Percentiles rank a stretch among this genome's conserved stretches.
Evolutionary conservation across 495 filamentous ascomycete genomes (phyloP).

Genomic region (Oleoguttula mirabilis): DNA sequence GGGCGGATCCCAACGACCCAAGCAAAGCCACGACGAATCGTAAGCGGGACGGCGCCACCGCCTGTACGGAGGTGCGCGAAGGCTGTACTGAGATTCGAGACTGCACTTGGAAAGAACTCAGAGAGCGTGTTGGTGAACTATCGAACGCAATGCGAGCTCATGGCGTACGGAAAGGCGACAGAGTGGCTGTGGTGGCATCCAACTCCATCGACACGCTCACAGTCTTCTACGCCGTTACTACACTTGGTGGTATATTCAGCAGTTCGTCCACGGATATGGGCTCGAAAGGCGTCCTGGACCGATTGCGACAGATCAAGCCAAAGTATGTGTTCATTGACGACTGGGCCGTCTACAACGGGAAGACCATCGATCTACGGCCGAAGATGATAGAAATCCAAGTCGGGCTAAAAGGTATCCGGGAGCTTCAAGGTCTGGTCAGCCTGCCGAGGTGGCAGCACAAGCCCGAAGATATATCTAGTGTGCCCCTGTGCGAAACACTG

Average conservation of each 20-base stretch:
- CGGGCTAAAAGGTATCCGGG: constrained; percentile 45
- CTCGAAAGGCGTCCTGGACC: constrained; percentile 60
- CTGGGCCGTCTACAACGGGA: constrained; percentile 64
- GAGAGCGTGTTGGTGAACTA: constrained; percentile 42
- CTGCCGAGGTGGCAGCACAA: constrained; percentile 48
- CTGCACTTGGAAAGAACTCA: constrained; percentile 52
- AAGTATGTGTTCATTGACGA: constrained; percentile 70
- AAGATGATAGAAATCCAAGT: constrained; percentile 58
- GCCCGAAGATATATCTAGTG: constrained; percentile 43
- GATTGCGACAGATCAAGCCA: constrained; percentile 59
- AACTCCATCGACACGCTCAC: constrained; percentile 63
- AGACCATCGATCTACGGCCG: constrained; percentile 51
- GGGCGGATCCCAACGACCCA: constrained; percentile 25
- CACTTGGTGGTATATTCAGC: constrained; percentile 59
- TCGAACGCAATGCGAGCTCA: constrained; percentile 49
- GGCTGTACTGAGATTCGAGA: constrained; percentile 44
- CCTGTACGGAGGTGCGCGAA: constrained; percentile 61
- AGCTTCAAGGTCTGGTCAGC: constrained; percentile 53
- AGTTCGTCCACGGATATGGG: constrained; percentile 54
- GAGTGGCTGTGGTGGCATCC: constrained; percentile 55
- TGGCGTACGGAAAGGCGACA: constrained; percentile 57
- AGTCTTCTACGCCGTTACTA: constrained; percentile 50
- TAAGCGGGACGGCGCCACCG: constrained; percentile 60
- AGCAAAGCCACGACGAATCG: constrained; percentile 32
- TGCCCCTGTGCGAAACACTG: constrained; percentile 45